Evolutionary conservation across 257 asterid species (phyloP).

Genomic region (Rhazya stricta): DNA sequence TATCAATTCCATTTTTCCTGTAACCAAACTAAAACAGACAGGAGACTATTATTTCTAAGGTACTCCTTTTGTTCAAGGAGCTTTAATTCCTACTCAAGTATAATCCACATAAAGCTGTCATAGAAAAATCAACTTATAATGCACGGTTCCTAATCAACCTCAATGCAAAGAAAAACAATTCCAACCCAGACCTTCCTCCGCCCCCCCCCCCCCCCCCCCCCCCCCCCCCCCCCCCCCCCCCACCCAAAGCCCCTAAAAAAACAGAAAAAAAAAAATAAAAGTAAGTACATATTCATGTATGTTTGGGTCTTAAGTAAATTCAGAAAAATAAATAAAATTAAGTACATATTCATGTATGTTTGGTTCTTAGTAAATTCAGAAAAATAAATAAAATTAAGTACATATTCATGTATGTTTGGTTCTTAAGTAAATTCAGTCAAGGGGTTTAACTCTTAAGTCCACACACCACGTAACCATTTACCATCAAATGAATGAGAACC

Average conservation of each 20-base stretch:
- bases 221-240: neutral
- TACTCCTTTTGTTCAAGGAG: neutral
- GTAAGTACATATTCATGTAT: too few species aligned
- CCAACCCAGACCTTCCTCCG: neutral
- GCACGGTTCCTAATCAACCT: neutral
- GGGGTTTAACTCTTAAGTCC: neutral
- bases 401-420: neutral
- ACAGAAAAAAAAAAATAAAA: neutral
- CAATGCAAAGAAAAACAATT: neutral
- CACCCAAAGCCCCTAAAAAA: neutral
- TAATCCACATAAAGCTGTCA: neutral
- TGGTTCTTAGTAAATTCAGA: too few species aligned
- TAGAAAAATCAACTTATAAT: neutral
- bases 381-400: too few species aligned
- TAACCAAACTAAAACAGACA: neutral
- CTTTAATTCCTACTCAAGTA: neutral
- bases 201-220: too few species aligned
- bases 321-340: too few species aligned
- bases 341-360: too few species aligned
- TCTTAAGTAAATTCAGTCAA: neutral
- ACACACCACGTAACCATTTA: neutral
- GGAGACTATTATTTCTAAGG: neutral
- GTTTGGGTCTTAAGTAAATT: too few species aligned
- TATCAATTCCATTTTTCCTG: neutral
- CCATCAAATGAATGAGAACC: too few species aligned